These are phyloP conservation scores for Musa balbisiana DNA, from an alignment of 202 grass and related monocot genomes.

Conservation along the genomic window DNA sequence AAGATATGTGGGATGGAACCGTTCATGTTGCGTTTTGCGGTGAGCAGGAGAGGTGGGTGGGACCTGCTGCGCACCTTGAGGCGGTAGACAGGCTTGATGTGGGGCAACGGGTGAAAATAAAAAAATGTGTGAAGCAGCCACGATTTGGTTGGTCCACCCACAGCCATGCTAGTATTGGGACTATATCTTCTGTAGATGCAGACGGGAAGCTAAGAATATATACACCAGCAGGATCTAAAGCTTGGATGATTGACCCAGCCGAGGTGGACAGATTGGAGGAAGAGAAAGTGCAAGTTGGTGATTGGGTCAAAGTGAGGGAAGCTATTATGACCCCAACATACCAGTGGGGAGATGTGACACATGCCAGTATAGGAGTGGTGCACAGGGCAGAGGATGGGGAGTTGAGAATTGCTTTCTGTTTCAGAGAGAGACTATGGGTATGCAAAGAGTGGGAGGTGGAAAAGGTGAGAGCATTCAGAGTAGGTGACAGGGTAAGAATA, in stretches of 20 bases:
- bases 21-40: slow-evolving; percentile 94
- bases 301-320: slow-evolving; percentile 95
- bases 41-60: slow-evolving; percentile 92
- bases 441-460: slow-evolving; percentile 92
- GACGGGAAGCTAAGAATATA: slow-evolving; percentile 97
- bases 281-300: slow-evolving; percentile 65
- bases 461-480: slow-evolving; percentile 71
- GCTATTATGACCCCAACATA: slow-evolving; percentile 63
- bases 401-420: slow-evolving; percentile 93
- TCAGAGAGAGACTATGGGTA: slow-evolving; percentile 89
- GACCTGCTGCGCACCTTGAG: slow-evolving; percentile 64
- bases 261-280: slow-evolving; percentile 86
- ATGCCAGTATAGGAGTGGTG: slow-evolving; percentile 74
- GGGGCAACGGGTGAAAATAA: slow-evolving; percentile 85
- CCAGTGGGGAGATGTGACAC: slow-evolving; percentile 92
- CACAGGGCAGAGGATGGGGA: slow-evolving; percentile 84
- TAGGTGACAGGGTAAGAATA: slow-evolving; percentile 61
- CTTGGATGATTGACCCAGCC: slow-evolving; percentile 91
- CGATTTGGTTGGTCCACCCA: slow-evolving; percentile 98
- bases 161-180: slow-evolving; percentile 75
- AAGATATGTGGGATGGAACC: slow-evolving; percentile 67
- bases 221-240: slow-evolving; percentile 82
- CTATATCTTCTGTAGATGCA: slow-evolving; percentile 87
- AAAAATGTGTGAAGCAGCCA: slow-evolving; percentile 66
- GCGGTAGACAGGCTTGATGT: slow-evolving; percentile 49